phyloP scores from a whole-genome alignment of 805 yeast species.

The Babjeviella inositovora region DNA sequence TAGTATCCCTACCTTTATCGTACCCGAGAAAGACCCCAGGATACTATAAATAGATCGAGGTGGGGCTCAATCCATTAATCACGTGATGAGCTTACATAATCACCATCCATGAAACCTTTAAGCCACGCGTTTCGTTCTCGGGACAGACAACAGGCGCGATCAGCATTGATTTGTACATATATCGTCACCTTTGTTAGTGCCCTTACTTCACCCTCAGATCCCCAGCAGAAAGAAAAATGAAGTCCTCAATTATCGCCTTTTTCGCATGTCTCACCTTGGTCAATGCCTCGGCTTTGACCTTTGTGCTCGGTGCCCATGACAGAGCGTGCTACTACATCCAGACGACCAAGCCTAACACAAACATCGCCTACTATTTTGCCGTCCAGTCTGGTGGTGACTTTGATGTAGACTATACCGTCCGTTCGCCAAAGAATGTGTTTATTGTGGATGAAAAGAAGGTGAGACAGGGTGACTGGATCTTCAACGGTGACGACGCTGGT shows the following conservation, averaged over 20 bases:
- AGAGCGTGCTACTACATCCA: slow-evolving; percentile 56
- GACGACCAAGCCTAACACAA: slow-evolving; percentile 40
- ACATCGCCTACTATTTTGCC: slow-evolving; percentile 65
- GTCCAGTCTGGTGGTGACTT: slow-evolving; percentile 71
- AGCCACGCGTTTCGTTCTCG: no score
- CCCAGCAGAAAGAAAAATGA: no score
- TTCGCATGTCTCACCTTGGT: slow-evolving; percentile 14
- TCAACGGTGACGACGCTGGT: slow-evolving; percentile 49
- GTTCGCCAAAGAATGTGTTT: slow-evolving; percentile 37
- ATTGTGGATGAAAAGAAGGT: slow-evolving; percentile 40
- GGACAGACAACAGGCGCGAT: no score
- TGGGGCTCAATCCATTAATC: no score
- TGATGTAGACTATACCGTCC: slow-evolving; percentile 58
- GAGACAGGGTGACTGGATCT: slow-evolving; percentile 68
- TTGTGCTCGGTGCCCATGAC: slow-evolving; percentile 62
- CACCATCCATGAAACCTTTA: no score
- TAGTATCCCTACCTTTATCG: no score
- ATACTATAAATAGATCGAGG: no score
- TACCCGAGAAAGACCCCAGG: no score
- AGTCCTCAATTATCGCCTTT: slow-evolving; percentile 4
- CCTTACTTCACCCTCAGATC: neutral
- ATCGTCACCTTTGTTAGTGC: neutral
- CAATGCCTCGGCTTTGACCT: slow-evolving; percentile 47
- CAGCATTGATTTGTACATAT: neutral
- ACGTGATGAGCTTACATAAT: no score